Percentiles rank a stretch among this genome's conserved stretches.
These are phyloP conservation scores for Botryotinia narcissicola DNA, from an alignment of 2,329 filamentous ascomycete species.

Conservation along the genomic window DNA sequence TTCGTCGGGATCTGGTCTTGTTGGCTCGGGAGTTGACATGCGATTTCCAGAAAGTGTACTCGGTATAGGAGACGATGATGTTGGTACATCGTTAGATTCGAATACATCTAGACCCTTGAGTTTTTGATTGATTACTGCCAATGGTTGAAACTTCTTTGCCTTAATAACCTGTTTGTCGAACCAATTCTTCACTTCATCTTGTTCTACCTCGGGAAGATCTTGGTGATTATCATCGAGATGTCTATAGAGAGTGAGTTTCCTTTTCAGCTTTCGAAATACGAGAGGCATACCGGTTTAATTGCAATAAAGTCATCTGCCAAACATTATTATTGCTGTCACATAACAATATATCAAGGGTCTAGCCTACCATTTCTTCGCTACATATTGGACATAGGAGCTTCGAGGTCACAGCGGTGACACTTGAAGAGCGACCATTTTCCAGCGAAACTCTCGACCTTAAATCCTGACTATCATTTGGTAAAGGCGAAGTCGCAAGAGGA, in stretches of 20 bases:
- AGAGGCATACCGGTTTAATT: conserved; percentile 70
- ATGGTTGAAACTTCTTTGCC: conserved; percentile 71
- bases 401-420: conserved; percentile 54
- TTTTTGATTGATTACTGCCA: conserved; percentile 73
- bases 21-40: conserved; percentile 36
- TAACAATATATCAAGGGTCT: not conserved
- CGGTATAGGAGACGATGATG: conserved; percentile 38
- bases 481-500: conserved; percentile 54
- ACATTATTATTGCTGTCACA: conserved; percentile 27
- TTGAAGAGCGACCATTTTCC: conserved; percentile 53
- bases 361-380: conserved; percentile 86
- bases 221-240: conserved; percentile 73
- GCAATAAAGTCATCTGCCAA: conserved; percentile 77
- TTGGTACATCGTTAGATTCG: conserved; percentile 64
- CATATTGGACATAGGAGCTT: conserved; percentile 95
- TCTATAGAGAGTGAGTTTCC: conserved; percentile 43
- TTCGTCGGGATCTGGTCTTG: conserved; percentile 72
- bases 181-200: conserved; percentile 77
- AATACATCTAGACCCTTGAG: conserved; percentile 73
- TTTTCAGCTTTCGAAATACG: conserved; percentile 25
- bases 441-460: conserved; percentile 78
- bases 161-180: conserved; percentile 74
- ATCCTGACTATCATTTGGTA: conserved; percentile 72
- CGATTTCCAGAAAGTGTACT: conserved; percentile 40
- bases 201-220: conserved; percentile 68